Evolutionary conservation across 176 grass and related monocot species (phyloP).

Genomic region (sorghum (Sorghum bicolor)): Sorghum_bicolor_NCBIv3 NC_012870.2:4551501-4552000

Average conservation of each 20-base stretch:
- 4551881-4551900: slow-evolving; percentile 33
- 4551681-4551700: not conserved
- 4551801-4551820: not conserved
- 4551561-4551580: not conserved
- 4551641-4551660: slow-evolving; percentile 34
- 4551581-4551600: not conserved
- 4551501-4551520: not conserved
- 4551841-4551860: slow-evolving; percentile 16
- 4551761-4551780: not conserved
- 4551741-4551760: not conserved
- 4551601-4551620: not conserved
- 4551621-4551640: not conserved
- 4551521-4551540: not conserved
- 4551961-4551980: not conserved
- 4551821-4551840: slow-evolving; percentile 26
- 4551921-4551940: slow-evolving; percentile 13
- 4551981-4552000: not conserved
- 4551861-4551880: slow-evolving; percentile 30
- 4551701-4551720: not conserved
- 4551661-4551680: not conserved
- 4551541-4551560: not conserved
- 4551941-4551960: not conserved
- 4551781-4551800: not conserved
- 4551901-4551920: slow-evolving; percentile 21
- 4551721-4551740: not conserved